These are phyloP conservation scores for Alloascoidea hylecoeti DNA, from an alignment of 805 yeast genomes.

Conservation along the genomic window DNA sequence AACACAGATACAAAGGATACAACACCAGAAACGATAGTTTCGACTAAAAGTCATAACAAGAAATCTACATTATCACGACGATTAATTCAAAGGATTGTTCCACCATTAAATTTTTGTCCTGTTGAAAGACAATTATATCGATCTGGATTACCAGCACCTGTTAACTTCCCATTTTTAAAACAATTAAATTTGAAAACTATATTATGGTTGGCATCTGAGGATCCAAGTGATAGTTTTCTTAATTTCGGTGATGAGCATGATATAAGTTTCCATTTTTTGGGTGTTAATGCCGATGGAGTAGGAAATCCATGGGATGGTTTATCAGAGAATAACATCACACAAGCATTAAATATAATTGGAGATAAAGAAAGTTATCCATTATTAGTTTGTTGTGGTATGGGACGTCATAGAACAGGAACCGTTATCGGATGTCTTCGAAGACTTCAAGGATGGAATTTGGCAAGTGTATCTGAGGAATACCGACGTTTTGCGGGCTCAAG, in stretches of 20 bases:
- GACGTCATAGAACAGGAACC: conserved; percentile 93
- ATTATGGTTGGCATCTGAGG: conserved; percentile 92
- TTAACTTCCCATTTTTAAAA: conserved; percentile 74
- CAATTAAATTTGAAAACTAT: conserved; percentile 66
- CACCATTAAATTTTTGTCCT: conserved; percentile 92
- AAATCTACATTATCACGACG: too few species aligned
- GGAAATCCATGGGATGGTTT: conserved; percentile 91
- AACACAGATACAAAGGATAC: too few species aligned
- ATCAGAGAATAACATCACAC: conserved; percentile 66
- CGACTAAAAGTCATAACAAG: too few species aligned
- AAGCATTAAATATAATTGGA: conserved; percentile 65
- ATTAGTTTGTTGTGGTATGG: conserved; percentile 96
- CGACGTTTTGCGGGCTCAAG: conserved; percentile 85
- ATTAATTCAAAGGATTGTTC: too few species aligned
- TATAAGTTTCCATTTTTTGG: conserved; percentile 72
- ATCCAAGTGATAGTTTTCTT: conserved; percentile 79
- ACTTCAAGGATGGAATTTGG: conserved; percentile 92
- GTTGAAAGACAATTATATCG: conserved; percentile 81
- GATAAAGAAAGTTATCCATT: conserved; percentile 66
- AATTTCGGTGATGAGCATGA: conserved; percentile 65
- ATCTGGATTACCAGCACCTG: conserved; percentile 87
- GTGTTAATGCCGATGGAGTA: conserved; percentile 65
- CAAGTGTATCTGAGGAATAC: conserved; percentile 86
- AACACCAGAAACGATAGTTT: too few species aligned
- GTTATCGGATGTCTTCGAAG: conserved; percentile 89